These are phyloP conservation scores for Stylosanthes scabra DNA, from an alignment of 331 rosid species.

Conservation along the genomic window DNA sequence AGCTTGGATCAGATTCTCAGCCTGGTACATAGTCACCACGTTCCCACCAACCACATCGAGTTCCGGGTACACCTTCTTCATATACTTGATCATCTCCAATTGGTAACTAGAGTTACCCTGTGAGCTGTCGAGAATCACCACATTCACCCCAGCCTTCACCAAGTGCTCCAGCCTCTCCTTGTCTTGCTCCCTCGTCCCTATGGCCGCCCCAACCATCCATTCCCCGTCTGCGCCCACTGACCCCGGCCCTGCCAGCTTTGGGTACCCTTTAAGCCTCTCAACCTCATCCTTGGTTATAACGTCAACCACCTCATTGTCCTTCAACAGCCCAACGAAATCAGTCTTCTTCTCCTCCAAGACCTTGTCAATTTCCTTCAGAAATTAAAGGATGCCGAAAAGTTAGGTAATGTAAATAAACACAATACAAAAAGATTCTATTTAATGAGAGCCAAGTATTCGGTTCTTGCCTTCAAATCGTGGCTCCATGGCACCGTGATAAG, in stretches of 20 bases:
- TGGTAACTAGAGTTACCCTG: conserved; percentile 94
- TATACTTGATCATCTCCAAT: conserved; percentile 85
- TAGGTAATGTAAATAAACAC: too few species aligned
- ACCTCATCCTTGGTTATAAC: conserved; percentile 69
- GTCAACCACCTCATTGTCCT: conserved; percentile 60
- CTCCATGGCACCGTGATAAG: conserved; percentile 56
- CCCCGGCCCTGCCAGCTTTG: conserved; percentile 65
- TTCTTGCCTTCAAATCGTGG: conserved; percentile 42
- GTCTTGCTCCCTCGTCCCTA: conserved; percentile 86
- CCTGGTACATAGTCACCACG: conserved; percentile 90
- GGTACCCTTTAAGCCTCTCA: conserved; percentile 69
- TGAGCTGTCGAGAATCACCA: conserved; percentile 86
- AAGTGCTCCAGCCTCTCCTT: conserved; percentile 81
- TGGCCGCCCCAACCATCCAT: conserved; percentile 82
- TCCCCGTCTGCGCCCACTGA: conserved; percentile 73
- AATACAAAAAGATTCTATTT: too few species aligned
- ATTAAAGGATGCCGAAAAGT: too few species aligned
- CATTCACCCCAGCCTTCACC: conserved; percentile 83
- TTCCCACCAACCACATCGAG: conserved; percentile 96
- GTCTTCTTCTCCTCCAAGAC: conserved; percentile 45
- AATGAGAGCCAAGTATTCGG: too few species aligned
- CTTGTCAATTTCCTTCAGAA: conserved; percentile 28
- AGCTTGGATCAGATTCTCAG: conserved; percentile 85
- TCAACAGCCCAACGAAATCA: conserved; percentile 54
- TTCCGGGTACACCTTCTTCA: conserved; percentile 61